Evolutionary conservation across 2,329 filamentous ascomycete genomes (phyloP).

Genomic region (Fusarium haematococcum): DNA sequence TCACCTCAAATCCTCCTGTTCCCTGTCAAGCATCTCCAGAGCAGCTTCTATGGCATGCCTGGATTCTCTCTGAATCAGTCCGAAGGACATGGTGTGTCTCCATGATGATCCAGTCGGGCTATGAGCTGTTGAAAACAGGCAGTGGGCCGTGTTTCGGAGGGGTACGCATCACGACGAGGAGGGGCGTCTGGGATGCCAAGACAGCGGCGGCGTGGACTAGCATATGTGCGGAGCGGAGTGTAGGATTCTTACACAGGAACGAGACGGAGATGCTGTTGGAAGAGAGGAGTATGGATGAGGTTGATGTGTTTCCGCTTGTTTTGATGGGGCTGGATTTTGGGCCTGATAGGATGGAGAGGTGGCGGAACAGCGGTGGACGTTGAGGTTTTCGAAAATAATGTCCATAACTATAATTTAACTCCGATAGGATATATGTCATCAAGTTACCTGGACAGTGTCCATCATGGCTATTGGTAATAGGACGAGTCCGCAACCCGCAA

Average conservation of each 20-base stretch:
- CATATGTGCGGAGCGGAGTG: slow-evolving; percentile 26
- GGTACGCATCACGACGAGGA: slow-evolving; percentile 38
- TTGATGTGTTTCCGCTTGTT: slow-evolving; percentile 18
- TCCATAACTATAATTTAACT: background rate
- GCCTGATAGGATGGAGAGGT: slow-evolving; percentile 16
- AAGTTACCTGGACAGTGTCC: background rate
- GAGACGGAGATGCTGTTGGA: slow-evolving; percentile 6
- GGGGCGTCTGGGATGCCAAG: slow-evolving; percentile 45
- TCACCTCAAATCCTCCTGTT: background rate
- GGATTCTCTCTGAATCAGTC: slow-evolving; percentile 48
- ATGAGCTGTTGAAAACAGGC: slow-evolving; percentile 26
- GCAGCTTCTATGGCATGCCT: slow-evolving; percentile 44
- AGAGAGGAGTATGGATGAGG: background rate
- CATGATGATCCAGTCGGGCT: slow-evolving; percentile 31
- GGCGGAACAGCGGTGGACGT: background rate
- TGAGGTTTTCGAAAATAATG: background rate
- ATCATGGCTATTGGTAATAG: background rate
- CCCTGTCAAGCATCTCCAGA: slow-evolving; percentile 14
- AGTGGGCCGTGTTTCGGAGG: slow-evolving; percentile 25
- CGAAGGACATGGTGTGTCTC: slow-evolving; percentile 45
- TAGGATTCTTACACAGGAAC: slow-evolving; percentile 32
- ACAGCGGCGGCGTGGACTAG: slow-evolving; percentile 37
- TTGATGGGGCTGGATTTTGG: slow-evolving; percentile 31
- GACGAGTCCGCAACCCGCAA: background rate
- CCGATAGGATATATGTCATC: background rate